Base-by-base conservation (phyloP, 2,329 filamentous ascomycete species). In the Xenosphaeropsis pyriputrescens region DNA sequence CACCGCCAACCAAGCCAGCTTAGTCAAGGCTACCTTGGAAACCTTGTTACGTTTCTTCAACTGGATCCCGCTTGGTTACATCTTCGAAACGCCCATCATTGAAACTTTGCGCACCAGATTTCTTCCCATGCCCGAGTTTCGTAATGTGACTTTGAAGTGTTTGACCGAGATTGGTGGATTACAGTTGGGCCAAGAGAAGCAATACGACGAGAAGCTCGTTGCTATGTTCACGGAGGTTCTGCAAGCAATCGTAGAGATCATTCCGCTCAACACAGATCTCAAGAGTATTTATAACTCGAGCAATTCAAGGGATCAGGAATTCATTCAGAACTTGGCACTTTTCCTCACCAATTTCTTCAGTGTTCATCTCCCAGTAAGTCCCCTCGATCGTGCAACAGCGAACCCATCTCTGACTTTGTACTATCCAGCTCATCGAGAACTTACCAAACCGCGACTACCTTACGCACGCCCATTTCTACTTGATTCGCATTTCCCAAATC, bases 201-300 rank as follows among this genome's bases (percentile, higher is more conserved):
- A 80, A 18, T 98, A 95, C 56, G 85, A 95, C 51, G 91, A 98
- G 57, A 89, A 94, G 63, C 72, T 98, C 34, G 80, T 96, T 38
- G 81, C 89, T 57, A 96, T 98, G 91, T 98, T 98, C 62, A 96
- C 91, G 32, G 89, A 95, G 57, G 91, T 91, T 16, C 64, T 98
- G 48, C 93, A 84, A 9, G 88, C 84, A 26, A 93, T 98, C 50
- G 81, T 89, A 15, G 85, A 81, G 52, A 94, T 94, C 50, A 93
- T 98, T 37, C 91, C 93, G 3, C 67, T 96, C 32, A 75, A 83
- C 6, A 71, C 96, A 46, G 88, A 96, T 53, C 70, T 98, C 40
- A 94, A 93, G 66, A 71, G 75, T 44, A 94, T 88, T 12, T 98
- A 96, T 53, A 80, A 82, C 15, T 79, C 78, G 44, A 96, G 89